Evolutionary conservation across 306 rosid genomes (phyloP).

Genomic region (Vigna nakashimae): DNA sequence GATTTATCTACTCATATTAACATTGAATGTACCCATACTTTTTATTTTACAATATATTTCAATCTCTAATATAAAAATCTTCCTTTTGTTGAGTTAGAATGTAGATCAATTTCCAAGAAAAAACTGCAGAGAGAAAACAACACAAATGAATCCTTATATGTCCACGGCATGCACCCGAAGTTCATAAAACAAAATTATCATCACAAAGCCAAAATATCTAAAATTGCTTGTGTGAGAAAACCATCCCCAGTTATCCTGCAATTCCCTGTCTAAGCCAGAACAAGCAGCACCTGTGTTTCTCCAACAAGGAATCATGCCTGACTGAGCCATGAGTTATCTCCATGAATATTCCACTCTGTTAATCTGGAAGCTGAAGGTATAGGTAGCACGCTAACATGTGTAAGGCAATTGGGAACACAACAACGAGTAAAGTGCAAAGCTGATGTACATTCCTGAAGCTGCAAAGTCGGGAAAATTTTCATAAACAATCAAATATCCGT

Average conservation of each 20-base stretch:
- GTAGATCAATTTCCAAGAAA: no score
- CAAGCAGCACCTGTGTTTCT: not conserved
- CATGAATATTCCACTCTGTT: not conserved
- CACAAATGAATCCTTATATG: not conserved
- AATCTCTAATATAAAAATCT: not conserved
- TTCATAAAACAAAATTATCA: not conserved
- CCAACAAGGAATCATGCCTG: not conserved
- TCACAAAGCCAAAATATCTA: not conserved
- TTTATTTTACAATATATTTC: not conserved
- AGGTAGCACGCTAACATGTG: not conserved
- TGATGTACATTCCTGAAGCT: not conserved
- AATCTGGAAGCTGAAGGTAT: not conserved
- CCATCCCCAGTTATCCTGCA: not conserved
- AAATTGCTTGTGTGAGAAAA: not conserved
- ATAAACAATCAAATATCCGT: not conserved
- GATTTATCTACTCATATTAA: not conserved
- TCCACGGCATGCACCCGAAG: not conserved
- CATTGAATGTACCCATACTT: no score
- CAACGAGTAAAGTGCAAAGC: not conserved
- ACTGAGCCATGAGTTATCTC: no score
- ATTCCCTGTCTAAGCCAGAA: not conserved
- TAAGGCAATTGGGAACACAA: not conserved
- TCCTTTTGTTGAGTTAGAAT: no score
- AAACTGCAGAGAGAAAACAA: no score
- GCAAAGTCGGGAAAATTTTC: not conserved